Evolutionary conservation across 2,329 filamentous ascomycete genomes (phyloP), one percentile per base, ranked within the genome.

Genomic region (Thyridium curvatum): DNA sequence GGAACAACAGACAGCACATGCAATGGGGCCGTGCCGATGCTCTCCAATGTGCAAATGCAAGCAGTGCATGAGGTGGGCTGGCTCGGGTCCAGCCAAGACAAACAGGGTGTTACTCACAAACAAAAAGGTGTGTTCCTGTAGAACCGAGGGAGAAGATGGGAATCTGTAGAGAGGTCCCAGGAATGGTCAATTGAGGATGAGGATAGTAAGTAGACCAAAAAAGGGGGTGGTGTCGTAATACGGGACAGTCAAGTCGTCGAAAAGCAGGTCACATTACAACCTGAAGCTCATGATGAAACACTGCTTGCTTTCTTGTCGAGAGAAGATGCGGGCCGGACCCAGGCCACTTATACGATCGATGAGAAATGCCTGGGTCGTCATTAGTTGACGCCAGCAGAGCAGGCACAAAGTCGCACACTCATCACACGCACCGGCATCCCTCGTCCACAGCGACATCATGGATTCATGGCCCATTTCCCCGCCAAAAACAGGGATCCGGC

Each of bases 221-320:
- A n/a, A n/a, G n/a, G n/a, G n/a, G n/a, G n/a, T n/a, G n/a, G n/a
- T n/a, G n/a, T n/a, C n/a, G n/a, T n/a, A n/a, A n/a, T 34, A 16
- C 8, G 16, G 32, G 6, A 16, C 6, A 12, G n/a, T 15, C 14
- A 18, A 14, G 8, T 4, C 8, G 12, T 16, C 14, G 16, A 32
- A 12, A 17, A 16, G 16, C 13, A 12, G 32, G n/a, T 34, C 8
- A 38, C 30, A 34, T 32, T 26, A 18, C 35, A 34, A 34, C 40
- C 33, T 38, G 40, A 42, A 40, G 37, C 33, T 39, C 30, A 40
- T 30, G 36, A 43, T 35, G 42, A 39, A 39, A 33, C 37, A 10
- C 14, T 12, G n/a, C 7, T 16, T 15, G 14, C 32, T 16, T 7
- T 16, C 6, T n/a, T n/a, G n/a, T n/a, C n/a, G n/a, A n/a, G n/a